Conservation (phyloP, 352 stramenopile species). For the Globisporangium sylvaticum region DNA sequence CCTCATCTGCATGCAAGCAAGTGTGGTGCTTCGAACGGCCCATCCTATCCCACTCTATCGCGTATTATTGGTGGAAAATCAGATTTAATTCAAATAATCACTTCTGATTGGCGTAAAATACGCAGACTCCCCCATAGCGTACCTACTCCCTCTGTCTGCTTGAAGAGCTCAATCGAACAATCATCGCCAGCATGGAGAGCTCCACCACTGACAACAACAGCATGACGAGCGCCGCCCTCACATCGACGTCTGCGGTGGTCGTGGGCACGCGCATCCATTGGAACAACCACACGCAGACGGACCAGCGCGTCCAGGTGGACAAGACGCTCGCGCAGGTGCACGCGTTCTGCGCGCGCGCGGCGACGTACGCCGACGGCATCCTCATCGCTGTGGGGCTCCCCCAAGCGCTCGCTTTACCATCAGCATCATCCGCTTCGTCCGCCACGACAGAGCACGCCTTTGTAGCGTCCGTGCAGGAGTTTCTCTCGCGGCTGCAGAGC, state of each 20-base stretch:
- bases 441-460: slow-evolving; percentile 25
- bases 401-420: slow-evolving; percentile 3
- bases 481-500: slow-evolving; percentile 33
- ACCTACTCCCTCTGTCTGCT: too few species aligned
- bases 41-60: background rate
- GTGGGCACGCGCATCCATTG: slow-evolving; percentile 68
- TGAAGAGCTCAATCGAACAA: slow-evolving; percentile 6
- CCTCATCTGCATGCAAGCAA: background rate
- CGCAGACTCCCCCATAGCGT: too few species aligned
- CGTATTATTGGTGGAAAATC: background rate
- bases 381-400: slow-evolving; percentile 58
- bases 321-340: slow-evolving; percentile 43
- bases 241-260: slow-evolving; percentile 19
- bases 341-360: slow-evolving; percentile 45
- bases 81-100: too few species aligned
- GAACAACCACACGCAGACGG: slow-evolving; percentile 46
- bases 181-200: background rate
- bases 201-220: background rate
- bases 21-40: background rate
- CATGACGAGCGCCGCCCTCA: background rate
- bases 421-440: background rate
- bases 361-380: slow-evolving; percentile 43
- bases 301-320: slow-evolving; percentile 36
- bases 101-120: background rate
- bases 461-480: slow-evolving; percentile 31